These are phyloP conservation scores for Cyphellophora attinorum DNA, from an alignment of 2,329 filamentous ascomycete species.

Conservation along the genomic window DNA sequence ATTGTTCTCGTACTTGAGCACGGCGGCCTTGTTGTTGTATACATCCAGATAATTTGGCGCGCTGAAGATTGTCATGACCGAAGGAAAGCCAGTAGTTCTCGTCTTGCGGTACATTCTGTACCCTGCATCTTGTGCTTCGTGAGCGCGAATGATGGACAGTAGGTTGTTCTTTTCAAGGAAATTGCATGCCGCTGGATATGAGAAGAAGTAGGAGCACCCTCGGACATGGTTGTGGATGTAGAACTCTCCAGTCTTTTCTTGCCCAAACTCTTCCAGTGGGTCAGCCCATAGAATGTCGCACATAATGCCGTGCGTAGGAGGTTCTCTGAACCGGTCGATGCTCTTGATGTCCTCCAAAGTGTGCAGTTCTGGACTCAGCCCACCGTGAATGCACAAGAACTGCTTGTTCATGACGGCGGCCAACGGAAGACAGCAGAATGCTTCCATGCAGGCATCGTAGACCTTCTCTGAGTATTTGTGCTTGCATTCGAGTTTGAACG, in stretches of 20 bases:
- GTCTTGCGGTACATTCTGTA: constrained; percentile 99
- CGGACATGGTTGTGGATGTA: constrained; percentile 98
- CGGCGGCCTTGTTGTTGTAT: constrained; percentile 99
- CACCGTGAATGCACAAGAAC: constrained; percentile 96
- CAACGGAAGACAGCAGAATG: constrained; percentile 86
- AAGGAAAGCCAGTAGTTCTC: constrained; percentile 92
- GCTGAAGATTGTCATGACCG: constrained; percentile 99
- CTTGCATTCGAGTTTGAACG: constrained; percentile 99
- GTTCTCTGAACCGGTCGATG: constrained; percentile 95
- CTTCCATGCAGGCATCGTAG: constrained; percentile 97
- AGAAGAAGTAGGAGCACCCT: constrained; percentile 99
- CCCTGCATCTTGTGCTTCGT: constrained; percentile 96
- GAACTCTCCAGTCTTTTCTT: constrained; percentile 96
- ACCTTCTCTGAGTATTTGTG: constrained; percentile 97
- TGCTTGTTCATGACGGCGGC: constrained; percentile 99
- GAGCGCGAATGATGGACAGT: constrained; percentile 89
- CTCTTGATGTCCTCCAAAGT: constrained; percentile 88
- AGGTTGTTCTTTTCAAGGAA: constrained; percentile 99
- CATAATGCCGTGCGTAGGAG: constrained; percentile 95
- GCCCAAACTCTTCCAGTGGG: constrained; percentile 93
- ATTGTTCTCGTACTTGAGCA: constrained; percentile 99
- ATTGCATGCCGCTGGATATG: constrained; percentile 89
- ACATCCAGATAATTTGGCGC: constrained; percentile 98
- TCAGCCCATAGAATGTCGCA: constrained; percentile 99
- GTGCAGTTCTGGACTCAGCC: constrained; percentile 88